Conservation (phyloP, 129 eudicot species). For the Tagetes patula region DNA sequence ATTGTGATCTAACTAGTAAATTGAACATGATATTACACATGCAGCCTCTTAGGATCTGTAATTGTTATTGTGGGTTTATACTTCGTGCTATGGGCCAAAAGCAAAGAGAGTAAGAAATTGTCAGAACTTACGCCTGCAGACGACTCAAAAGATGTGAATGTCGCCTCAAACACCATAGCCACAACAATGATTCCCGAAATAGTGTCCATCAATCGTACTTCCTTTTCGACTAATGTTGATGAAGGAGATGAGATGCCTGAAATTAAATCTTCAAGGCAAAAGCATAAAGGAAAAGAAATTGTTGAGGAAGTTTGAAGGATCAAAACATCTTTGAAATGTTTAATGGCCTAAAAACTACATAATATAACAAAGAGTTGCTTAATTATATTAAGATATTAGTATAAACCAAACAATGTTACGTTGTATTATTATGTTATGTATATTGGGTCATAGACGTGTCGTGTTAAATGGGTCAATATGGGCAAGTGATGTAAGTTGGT, state of each 20-base stretch:
- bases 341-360: background rate
- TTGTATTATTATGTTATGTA: no score
- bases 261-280: background rate
- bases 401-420: no score
- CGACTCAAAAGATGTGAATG: slow-evolving; percentile 22
- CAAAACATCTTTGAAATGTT: background rate
- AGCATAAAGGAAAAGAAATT: background rate
- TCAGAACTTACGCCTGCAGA: slow-evolving; percentile 19
- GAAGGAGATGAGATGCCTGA: slow-evolving; percentile 7
- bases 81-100: slow-evolving; percentile 63
- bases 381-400: no score
- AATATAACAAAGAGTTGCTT: background rate
- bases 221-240: background rate
- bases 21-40: background rate
- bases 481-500: no score
- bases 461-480: no score
- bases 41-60: slow-evolving; percentile 55
- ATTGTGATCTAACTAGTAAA: background rate
- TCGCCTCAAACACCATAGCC: background rate
- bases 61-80: slow-evolving; percentile 50
- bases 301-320: background rate
- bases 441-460: no score
- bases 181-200: slow-evolving; percentile 2
- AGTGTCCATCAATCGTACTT: background rate
- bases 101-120: slow-evolving; percentile 39